Base-by-base conservation (phyloP, 441 rosid species). In the Metrosideros polymorpha region DNA sequence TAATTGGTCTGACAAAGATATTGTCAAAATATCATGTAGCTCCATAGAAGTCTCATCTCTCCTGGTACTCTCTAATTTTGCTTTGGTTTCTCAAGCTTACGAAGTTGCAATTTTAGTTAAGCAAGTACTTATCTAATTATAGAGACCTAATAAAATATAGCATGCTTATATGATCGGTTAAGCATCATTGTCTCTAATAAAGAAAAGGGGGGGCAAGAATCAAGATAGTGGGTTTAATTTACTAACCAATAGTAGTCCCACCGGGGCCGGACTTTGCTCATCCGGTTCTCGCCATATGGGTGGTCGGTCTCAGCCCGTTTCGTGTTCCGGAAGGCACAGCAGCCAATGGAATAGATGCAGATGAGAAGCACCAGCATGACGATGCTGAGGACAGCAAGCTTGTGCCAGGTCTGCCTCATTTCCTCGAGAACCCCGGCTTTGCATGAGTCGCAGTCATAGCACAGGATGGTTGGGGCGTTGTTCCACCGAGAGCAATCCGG, bases 401-500 rank as follows among this genome's bases (percentile, higher is more conserved):
- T 96, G 75, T 91, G 99, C 99, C 99, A 97, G 84, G 93, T 98
- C 50, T 94, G 90, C 85, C 96, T 91, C 52, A 94, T 90, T 1
- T 93, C 92, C 90, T 96, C 99, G 29, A 97, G 92, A 35, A 96
- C 98, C 12, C 98, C 99, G 4, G 98, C 98, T 89, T 94, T 97
- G 88, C 99, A 97, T 3, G 99, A 94, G 85, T 96, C 99, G 82
- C 99, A 96, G 86, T 93, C 99, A 49, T 96, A 97, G 84, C 99
- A 97, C 0, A 96, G 92, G 87, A 96, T 59, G 4, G 88, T 87
- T 2, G 93, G 90, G 0, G 89, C 91, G 82, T 94, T 95, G 91
- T 91, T 96, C 99, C 99, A 97, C 53, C 87, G 84, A 83, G 93
- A 93, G 87, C 99, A 97, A 84, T 97, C 99, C 4, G 92, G 90